Evolutionary conservation across 441 rosid genomes (phyloP), one percentile per base, ranked within the genome.

Genomic region (Pelargonium cotyledonis): DNA sequence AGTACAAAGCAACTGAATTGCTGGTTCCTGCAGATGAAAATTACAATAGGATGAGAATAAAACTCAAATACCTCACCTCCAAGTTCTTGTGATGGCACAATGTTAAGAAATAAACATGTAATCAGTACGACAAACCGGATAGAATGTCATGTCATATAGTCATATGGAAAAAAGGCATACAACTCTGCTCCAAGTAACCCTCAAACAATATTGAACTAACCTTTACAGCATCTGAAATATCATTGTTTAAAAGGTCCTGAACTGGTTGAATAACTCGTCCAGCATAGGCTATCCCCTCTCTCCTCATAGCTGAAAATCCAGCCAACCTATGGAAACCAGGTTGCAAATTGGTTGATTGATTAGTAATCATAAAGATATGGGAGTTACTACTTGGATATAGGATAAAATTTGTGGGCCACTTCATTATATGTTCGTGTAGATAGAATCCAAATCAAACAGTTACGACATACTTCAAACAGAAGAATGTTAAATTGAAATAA

Each of bases 21-120:
- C 66, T 64, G 8, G 43, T 38, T 64, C 66, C 66, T 35, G 66
- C 66, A 64, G 10, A 29, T 14, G 15, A 40, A 12, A 41, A 12
- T 16, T 40, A 26, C 53, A 10, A 31, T 31, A 31, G 3, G 5
- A 46, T 15, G 40, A 64, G 23, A 64, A 1, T 31, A 31, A 31
- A 31, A 4, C 35, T 31, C 35, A 31, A 31, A 31, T 2, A 31
- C 35, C 35, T 31, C 35, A 31, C 3, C 35, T 31, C 35, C 35
- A 31, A 31, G 5, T 31, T 31, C 35, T 31, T 31, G 35, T 23
- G 2, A 23, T 23, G 26, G 26, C 5, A 31, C 3, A 31, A 31
- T 31, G 5, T 31, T 31, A 31, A 31, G 35, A 31, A 31, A 31
- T 31, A 31, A 31, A 31, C 35, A 31, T 31, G 35, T 31, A 31